Conservation (phyloP, 805 yeast genomes). For the Teunomyces tritomae region DNA sequence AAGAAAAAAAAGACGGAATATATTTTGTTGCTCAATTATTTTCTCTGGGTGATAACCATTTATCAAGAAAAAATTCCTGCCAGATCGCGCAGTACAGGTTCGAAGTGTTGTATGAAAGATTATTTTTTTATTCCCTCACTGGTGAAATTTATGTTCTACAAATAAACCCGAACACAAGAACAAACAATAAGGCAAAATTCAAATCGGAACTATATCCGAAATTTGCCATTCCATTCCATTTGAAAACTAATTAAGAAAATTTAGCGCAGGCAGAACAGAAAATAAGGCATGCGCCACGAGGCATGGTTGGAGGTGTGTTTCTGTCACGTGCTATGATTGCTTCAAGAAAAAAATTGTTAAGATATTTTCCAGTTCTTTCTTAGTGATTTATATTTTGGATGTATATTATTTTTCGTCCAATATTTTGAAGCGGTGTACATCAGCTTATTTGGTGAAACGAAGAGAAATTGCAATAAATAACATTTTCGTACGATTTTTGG, state of each 20-base stretch:
- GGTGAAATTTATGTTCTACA: background rate
- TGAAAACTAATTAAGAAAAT: too few relatives aligned
- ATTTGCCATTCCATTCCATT: too few relatives aligned
- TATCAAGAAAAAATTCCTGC: background rate
- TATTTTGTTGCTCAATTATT: background rate
- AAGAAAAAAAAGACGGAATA: background rate
- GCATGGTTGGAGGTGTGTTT: too few relatives aligned
- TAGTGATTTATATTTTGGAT: too few relatives aligned
- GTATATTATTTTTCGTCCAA: too few relatives aligned
- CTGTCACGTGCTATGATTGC: too few relatives aligned
- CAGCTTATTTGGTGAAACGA: too few relatives aligned
- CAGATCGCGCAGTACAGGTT: background rate
- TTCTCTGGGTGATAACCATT: background rate
- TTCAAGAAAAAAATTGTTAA: too few relatives aligned
- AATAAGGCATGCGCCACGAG: too few relatives aligned
- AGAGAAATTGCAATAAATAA: background rate
- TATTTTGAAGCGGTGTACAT: too few relatives aligned
- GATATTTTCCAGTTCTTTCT: too few relatives aligned
- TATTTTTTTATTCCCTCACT: background rate
- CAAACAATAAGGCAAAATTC: background rate
- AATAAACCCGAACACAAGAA: background rate
- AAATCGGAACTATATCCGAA: background rate
- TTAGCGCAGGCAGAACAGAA: too few relatives aligned
- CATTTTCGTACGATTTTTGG: background rate
- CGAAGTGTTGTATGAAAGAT: background rate